phyloP scores from a whole-genome alignment of 1,139 yeast genomes.

The Meyerozyma carpophila region DNA sequence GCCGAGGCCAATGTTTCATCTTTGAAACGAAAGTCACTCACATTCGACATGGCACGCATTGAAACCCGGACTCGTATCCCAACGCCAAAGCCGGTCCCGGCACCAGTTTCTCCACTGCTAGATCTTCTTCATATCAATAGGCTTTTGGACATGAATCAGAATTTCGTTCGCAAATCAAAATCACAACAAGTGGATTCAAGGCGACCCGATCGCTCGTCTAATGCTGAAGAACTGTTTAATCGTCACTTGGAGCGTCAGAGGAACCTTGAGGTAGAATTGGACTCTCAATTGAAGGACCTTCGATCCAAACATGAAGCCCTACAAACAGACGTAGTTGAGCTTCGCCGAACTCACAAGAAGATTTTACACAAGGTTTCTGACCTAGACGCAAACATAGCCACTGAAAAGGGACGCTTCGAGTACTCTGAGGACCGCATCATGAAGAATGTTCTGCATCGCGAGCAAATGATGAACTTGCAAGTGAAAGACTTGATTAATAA shows the following conservation, averaged over 20 bases:
- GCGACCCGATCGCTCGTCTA: not conserved
- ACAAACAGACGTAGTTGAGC: slow-evolving; percentile 18
- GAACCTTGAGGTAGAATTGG: slow-evolving; percentile 7
- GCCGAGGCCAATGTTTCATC: not conserved
- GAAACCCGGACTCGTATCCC: slow-evolving; percentile 4
- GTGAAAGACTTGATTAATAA: slow-evolving; percentile 19
- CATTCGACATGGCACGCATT: slow-evolving; percentile 14
- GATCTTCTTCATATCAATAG: slow-evolving; percentile 9
- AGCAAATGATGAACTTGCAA: slow-evolving; percentile 19
- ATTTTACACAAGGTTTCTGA: slow-evolving; percentile 16
- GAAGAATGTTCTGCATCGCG: slow-evolving; percentile 23
- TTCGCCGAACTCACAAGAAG: slow-evolving; percentile 20
- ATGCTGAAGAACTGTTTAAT: not conserved
- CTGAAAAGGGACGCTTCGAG: slow-evolving; percentile 18
- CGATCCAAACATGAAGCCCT: slow-evolving; percentile 14
- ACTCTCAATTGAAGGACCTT: slow-evolving; percentile 12
- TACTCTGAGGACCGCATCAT: slow-evolving; percentile 23
- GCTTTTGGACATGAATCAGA: slow-evolving; percentile 3
- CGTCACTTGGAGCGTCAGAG: slow-evolving; percentile 1
- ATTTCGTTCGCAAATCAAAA: not conserved
- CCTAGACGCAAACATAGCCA: slow-evolving; percentile 13
- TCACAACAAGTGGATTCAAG: not conserved
- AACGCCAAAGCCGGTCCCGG: slow-evolving; percentile 5
- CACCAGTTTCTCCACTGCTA: slow-evolving; percentile 3
- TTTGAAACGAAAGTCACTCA: slow-evolving; percentile 10